These are phyloP conservation scores for Silybum marianum DNA, from an alignment of 129 eudicot genomes.

Conservation along the genomic window DNA sequence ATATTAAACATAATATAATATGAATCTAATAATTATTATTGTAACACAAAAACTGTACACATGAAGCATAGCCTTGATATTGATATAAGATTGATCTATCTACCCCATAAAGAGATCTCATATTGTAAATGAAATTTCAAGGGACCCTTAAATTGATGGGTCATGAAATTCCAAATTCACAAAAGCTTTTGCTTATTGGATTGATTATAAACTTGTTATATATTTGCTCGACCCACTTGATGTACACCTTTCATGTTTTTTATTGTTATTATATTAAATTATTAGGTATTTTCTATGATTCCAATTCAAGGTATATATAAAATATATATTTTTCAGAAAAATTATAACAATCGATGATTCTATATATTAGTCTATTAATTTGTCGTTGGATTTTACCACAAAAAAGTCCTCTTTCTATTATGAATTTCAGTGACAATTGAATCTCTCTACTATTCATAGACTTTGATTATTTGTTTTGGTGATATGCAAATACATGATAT, in stretches of 20 bases:
- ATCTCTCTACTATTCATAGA: background rate
- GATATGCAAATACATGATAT: background rate
- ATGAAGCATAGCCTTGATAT: slow-evolving; percentile 20
- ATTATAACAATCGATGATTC: too few relatives aligned
- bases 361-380: background rate
- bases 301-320: background rate
- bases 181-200: slow-evolving; percentile 4
- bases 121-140: background rate
- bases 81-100: slow-evolving; percentile 11
- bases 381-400: background rate
- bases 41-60: background rate
- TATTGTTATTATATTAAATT: background rate
- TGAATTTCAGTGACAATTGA: background rate
- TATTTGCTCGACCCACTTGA: slow-evolving; percentile 8
- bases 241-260: background rate
- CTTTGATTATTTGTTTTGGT: background rate
- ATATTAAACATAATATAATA: background rate
- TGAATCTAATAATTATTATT: background rate
- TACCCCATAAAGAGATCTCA: slow-evolving; percentile 10
- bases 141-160: background rate
- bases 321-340: background rate
- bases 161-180: slow-evolving; percentile 6
- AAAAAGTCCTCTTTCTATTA: background rate
- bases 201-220: background rate
- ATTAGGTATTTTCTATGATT: background rate